These are phyloP conservation scores for Emmonsiellopsis sp. DNA, from an alignment of 2,329 filamentous ascomycete genomes.

Conservation along the genomic window DNA sequence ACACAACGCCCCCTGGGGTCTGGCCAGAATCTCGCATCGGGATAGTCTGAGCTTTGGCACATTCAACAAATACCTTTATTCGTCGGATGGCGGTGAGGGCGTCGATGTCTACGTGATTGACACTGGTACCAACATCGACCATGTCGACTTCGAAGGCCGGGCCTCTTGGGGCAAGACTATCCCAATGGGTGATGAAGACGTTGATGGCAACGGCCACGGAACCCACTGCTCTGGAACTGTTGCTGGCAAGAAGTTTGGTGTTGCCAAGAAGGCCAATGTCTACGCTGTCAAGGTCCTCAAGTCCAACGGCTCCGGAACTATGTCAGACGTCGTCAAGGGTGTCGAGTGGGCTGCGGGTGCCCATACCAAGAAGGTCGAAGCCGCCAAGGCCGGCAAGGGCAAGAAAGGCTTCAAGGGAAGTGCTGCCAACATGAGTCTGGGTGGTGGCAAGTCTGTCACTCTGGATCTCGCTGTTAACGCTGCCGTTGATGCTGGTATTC, in stretches of 20 bases:
- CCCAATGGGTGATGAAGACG: slow-evolving; percentile 70
- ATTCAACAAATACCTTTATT: slow-evolving; percentile 98
- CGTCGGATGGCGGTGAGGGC: slow-evolving; percentile 83
- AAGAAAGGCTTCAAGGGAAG: slow-evolving; percentile 97
- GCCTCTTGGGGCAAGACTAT: slow-evolving; percentile 97
- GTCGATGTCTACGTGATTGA: slow-evolving; percentile 99
- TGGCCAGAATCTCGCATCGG: slow-evolving; percentile 95
- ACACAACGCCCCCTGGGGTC: slow-evolving; percentile 96
- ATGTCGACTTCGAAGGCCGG: slow-evolving; percentile 96
- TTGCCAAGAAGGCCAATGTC: slow-evolving; percentile 96
- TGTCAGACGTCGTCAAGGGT: slow-evolving; percentile 98
- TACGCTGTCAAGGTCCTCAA: slow-evolving; percentile 97
- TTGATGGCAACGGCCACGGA: slow-evolving; percentile 95
- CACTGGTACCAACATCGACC: slow-evolving; percentile 86
- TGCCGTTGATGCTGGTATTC: slow-evolving; percentile 80
- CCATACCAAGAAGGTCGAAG: slow-evolving; percentile 66
- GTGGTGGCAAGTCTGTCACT: slow-evolving; percentile 89
- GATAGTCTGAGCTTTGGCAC: slow-evolving; percentile 76
- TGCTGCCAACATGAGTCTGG: slow-evolving; percentile 98
- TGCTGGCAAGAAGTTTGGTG: slow-evolving; percentile 97
- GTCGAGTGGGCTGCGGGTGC: slow-evolving; percentile 85
- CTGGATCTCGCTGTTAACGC: slow-evolving; percentile 91
- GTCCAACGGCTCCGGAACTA: slow-evolving; percentile 94
- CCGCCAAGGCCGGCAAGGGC: slow-evolving; percentile 76
- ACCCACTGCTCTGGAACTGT: slow-evolving; percentile 99